These are phyloP conservation scores for Rhodotorula graminis DNA, from an alignment of 768 basidiomycete species.

Conservation along the genomic window DNA sequence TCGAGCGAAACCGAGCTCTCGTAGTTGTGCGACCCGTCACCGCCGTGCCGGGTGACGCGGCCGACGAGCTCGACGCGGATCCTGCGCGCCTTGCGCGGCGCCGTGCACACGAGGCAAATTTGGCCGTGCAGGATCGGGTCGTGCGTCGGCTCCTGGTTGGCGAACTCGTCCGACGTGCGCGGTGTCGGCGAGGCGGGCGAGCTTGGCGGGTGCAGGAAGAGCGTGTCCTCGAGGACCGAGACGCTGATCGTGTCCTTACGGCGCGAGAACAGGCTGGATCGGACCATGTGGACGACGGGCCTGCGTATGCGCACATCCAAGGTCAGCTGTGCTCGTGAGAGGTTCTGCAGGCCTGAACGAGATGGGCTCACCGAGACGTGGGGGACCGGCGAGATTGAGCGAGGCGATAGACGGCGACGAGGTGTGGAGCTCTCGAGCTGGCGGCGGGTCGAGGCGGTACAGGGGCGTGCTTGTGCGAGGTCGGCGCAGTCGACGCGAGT, in stretches of 20 bases:
- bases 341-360: too few species aligned
- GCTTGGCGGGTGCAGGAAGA: constrained; percentile 12
- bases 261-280: background rate
- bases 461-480: too few species aligned
- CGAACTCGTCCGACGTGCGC: background rate
- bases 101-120: background rate
- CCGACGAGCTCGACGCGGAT: constrained; percentile 23
- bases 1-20: constrained; percentile 11
- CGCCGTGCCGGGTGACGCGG: constrained; percentile 8
- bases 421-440: too few species aligned
- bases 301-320: too few species aligned
- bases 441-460: too few species aligned
- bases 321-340: too few species aligned
- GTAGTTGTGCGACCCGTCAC: constrained; percentile 18
- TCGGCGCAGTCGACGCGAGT: too few species aligned
- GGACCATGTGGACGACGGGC: background rate
- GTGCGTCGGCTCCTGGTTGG: constrained; percentile 2
- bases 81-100: background rate
- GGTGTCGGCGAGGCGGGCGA: background rate
- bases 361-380: too few species aligned
- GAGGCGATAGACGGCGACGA: too few species aligned
- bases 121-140: constrained; percentile 20
- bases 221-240: constrained; percentile 18
- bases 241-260: constrained; percentile 12
- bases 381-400: too few species aligned